Evolutionary conservation across 1,139 yeast species (phyloP).

Genomic region (Hyphopichia wangnamkhiaoensis): DNA sequence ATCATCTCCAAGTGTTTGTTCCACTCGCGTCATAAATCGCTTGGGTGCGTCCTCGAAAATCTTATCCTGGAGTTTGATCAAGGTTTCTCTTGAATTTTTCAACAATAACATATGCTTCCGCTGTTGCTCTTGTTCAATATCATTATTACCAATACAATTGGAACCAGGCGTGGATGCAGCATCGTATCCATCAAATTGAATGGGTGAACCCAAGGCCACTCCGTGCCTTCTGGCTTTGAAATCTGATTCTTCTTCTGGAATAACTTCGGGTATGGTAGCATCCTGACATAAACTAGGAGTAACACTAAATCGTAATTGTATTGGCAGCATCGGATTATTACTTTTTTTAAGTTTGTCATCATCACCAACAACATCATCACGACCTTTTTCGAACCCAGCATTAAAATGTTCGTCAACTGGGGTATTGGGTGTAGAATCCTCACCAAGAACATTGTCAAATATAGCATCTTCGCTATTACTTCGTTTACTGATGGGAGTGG

Average conservation of each 20-base stretch:
- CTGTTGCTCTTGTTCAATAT: background rate
- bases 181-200: background rate
- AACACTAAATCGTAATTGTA: background rate
- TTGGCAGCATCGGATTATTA: too few relatives aligned
- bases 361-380: too few relatives aligned
- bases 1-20: background rate
- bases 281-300: background rate
- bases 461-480: background rate
- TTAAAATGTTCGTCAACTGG: background rate
- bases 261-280: background rate
- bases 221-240: too few relatives aligned
- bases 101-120: background rate
- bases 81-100: background rate
- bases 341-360: too few relatives aligned
- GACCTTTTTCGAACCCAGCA: background rate
- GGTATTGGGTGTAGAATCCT: background rate
- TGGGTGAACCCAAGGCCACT: background rate
- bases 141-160: background rate
- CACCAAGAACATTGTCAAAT: background rate
- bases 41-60: background rate
- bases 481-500: background rate
- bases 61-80: background rate
- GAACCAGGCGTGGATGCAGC: background rate
- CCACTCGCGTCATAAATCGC: conserved; percentile 1
- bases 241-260: background rate